phyloP scores from a whole-genome alignment of 2,329 filamentous ascomycete genomes.

The Neonectria neomacrospora region DNA sequence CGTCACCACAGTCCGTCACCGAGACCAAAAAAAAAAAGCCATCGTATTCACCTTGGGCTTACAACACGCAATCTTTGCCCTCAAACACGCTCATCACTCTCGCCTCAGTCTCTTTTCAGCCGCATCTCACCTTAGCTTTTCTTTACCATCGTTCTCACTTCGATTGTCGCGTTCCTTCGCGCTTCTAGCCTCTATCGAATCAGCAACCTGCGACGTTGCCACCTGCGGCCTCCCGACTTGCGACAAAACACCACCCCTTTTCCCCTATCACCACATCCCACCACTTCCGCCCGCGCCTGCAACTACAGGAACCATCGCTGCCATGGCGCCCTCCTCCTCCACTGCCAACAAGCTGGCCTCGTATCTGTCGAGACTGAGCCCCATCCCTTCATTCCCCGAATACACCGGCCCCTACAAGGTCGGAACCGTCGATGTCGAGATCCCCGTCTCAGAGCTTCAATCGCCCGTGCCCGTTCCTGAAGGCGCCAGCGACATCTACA shows the following conservation, averaged over 20 bases:
- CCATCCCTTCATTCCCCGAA: constrained; percentile 76
- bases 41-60: constrained; percentile 12
- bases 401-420: constrained; percentile 79
- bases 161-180: not conserved
- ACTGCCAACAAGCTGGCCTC: constrained; percentile 54
- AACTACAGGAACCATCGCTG: not conserved
- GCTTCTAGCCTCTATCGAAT: not conserved
- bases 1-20: constrained; percentile 34
- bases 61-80: not conserved
- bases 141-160: not conserved
- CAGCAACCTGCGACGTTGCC: not conserved
- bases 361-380: constrained; percentile 68
- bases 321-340: constrained; percentile 41
- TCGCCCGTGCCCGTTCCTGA: constrained; percentile 65
- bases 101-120: not conserved
- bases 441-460: constrained; percentile 71
- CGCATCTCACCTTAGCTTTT: not conserved
- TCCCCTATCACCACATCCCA: not conserved
- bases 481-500: constrained; percentile 69
- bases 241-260: not conserved
- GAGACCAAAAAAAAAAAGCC: constrained; percentile 15
- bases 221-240: not conserved
- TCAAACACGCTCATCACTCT: not conserved
- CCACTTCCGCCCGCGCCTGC: not conserved
- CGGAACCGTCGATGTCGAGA: constrained; percentile 80